Base-by-base conservation (phyloP, 2,329 filamentous ascomycete species). In the Trichoderma sp. region DNA sequence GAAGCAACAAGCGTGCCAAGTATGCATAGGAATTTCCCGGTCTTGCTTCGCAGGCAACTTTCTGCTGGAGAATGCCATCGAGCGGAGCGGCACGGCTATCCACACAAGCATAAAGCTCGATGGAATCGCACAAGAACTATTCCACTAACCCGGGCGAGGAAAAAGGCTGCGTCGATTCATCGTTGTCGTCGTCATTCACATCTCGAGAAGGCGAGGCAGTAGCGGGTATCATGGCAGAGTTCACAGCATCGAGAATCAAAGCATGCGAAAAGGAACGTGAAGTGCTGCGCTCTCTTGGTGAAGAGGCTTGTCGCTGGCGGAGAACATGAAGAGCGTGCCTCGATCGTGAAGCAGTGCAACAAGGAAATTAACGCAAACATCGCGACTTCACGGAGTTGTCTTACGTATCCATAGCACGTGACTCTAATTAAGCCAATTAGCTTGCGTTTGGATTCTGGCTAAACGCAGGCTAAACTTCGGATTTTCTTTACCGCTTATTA, bases 11-110 rank as follows among this genome's bases (percentile, higher is more conserved):
- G 12, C 35, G 56, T 71, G 35, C 12, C n/a, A 50, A 45, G 68
- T 63, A 71, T 62, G 56, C 12, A 50, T 63, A 45, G 68, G 56
- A 63, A 63, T 71, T 71, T 63, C 56, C 56, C 24, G 35, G 33
- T 63, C 68, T 71, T 71, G 68, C 27, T 50, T 50, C 35, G 31
- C 68, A 71, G 68, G 59, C 56, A 45, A 63, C 56, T 33, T 29
- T 63, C 56, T 4, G 24, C n/a, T n/a, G 35, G 16, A 45, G 1
- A 27, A 50, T 71, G 2, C 6, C 68, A 63, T 50, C 64, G 27
- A 71, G 68, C 35, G n/a, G 68, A 71, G 59, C 56, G 68, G 35
- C 56, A 71, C 56, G 56, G 68, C 68, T 62, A 41, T 71, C 68
- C 68, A 71, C 2, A 21, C 68, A 62, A 62, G 67, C 67, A 41